Evolutionary conservation across 2,329 filamentous ascomycete genomes (phyloP).

Genomic region (Pleomassaria siparia): DNA sequence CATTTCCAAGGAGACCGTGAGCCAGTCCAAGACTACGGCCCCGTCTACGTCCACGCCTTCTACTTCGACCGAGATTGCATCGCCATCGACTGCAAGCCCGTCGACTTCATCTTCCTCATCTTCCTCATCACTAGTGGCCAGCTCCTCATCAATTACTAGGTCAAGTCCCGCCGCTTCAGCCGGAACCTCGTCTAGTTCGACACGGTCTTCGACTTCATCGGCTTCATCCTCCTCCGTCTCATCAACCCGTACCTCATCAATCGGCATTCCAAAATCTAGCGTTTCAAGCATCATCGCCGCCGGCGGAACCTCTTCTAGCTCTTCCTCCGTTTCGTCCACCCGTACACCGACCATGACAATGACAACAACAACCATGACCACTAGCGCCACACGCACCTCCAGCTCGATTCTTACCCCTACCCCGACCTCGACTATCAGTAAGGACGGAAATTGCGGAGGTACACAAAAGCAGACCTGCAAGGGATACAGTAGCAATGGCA

Average conservation of each 20-base stretch:
- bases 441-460: slow-evolving; percentile 29
- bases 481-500: slow-evolving; percentile 23
- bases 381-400: slow-evolving; percentile 17
- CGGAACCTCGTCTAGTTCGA: no score
- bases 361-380: slow-evolving; percentile 16
- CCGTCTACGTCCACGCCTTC: background rate
- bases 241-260: background rate
- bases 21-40: slow-evolving; percentile 4
- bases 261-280: no score
- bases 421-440: slow-evolving; percentile 13
- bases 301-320: background rate
- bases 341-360: no score
- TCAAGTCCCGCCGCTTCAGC: background rate
- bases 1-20: slow-evolving; percentile 5
- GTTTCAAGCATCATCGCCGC: background rate
- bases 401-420: slow-evolving; percentile 4
- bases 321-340: background rate
- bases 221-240: background rate
- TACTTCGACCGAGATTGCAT: background rate
- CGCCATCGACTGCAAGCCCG: slow-evolving; percentile 1
- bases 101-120: slow-evolving; percentile 11
- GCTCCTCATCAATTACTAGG: slow-evolving; percentile 1
- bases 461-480: slow-evolving; percentile 27
- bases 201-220: background rate
- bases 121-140: slow-evolving; percentile 5